Percentiles rank a stretch among this genome's conserved stretches.
phyloP scores from a whole-genome alignment of 176 grass and related monocot species.

The Tillandsia fasciculata region DNA sequence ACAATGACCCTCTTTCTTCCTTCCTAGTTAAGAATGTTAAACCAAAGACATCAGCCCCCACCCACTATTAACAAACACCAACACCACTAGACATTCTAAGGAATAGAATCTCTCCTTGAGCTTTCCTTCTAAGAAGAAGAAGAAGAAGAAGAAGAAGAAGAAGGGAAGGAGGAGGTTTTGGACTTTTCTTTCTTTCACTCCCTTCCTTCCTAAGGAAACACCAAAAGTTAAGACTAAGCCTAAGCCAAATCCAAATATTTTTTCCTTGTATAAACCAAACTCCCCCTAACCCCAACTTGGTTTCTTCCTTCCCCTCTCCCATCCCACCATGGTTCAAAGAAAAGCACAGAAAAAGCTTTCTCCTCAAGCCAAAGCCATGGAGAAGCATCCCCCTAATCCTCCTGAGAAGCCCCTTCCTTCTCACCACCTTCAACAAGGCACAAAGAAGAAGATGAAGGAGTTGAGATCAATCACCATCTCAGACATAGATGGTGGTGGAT shows the following conservation, averaged over 20 bases:
- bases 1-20: too few relatives aligned
- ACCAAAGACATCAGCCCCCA: too few relatives aligned
- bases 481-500: background rate
- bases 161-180: background rate
- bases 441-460: conserved; percentile 31
- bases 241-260: too few relatives aligned
- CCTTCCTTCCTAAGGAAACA: conserved; percentile 15
- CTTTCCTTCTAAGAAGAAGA: too few relatives aligned
- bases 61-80: too few relatives aligned
- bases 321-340: conserved; percentile 70
- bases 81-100: too few relatives aligned
- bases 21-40: too few relatives aligned
- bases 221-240: background rate
- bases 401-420: conserved; percentile 1
- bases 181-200: background rate
- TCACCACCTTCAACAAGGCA: background rate
- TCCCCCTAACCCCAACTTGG: too few relatives aligned
- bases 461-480: background rate
- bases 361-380: conserved; percentile 21
- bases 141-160: too few relatives aligned
- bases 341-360: conserved; percentile 38
- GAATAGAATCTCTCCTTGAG: too few relatives aligned
- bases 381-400: conserved; percentile 2
- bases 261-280: too few relatives aligned
- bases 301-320: background rate